Evolutionary conservation across 2,329 filamentous ascomycete species (phyloP), one percentile per base, ranked within the genome.

Genomic region (Magnaporthiopsis poae): DNA sequence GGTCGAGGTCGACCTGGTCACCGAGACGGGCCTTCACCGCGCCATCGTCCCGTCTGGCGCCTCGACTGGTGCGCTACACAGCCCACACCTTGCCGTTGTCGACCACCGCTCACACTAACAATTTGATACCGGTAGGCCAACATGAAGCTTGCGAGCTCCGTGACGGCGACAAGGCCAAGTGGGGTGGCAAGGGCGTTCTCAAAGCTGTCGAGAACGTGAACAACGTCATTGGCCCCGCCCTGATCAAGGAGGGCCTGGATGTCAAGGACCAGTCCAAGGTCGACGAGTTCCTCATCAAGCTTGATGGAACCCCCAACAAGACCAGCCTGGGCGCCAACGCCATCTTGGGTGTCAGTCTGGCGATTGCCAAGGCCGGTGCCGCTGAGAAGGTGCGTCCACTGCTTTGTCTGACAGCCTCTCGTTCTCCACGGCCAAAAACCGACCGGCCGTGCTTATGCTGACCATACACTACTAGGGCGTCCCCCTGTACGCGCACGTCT

Each of bases 11-110:
- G 94, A 97, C 79, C 88, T 97, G 74, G 90, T 96, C 82, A 97
- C 93, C 74, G 92, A 96, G 84, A 96, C 90, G 75, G 94, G 94
- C 77, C 89, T 98, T 71, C 93, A 97, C 88, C 92, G 94, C 77
- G 93, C 94, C 79, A 97, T 97, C 78, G 94, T 98, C 70, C 94
- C 94, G 75, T 97, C 93, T 72, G 94, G 94, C 80, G 94, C 94
- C 76, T 97, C 94, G 74, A 97, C 93, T 75, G 92, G 90, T 93
- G 79, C 77, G 88, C 25, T n/a, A 29, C 21, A 12, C 15, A 29
- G 27, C 60, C 46, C 5, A 27, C 35, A 25, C 12, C 46, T 11
- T 56, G 8, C 46, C 21, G n/a, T 59, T 52, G 61, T 27, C 27
- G 12, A 39, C 46, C 15, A 61, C 39, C 8, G 36, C 13, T 13